Conservation (phyloP, 2,329 filamentous ascomycete species). For the Macrophomina phaseolina region DNA sequence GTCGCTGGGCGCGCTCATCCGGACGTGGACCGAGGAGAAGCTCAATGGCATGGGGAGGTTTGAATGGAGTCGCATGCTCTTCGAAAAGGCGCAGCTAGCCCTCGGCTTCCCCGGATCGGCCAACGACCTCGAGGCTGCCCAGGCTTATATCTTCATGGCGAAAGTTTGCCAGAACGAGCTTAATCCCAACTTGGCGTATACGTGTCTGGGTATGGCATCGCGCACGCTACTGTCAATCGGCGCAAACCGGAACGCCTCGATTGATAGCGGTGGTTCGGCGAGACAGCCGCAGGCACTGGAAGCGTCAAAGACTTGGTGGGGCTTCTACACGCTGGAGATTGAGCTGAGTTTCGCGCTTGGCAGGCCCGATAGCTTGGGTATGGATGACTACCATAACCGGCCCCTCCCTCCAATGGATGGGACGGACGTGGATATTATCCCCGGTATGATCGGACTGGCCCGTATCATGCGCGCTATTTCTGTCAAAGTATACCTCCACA, state of each 20-base stretch:
- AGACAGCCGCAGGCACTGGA: slow-evolving; percentile 18
- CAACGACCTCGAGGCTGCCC: slow-evolving; percentile 56
- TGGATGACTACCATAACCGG: slow-evolving; percentile 57
- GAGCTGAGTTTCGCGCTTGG: slow-evolving; percentile 55
- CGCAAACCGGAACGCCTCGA: slow-evolving; percentile 50
- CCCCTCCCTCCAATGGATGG: slow-evolving; percentile 37
- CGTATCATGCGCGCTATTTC: slow-evolving; percentile 49
- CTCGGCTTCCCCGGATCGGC: slow-evolving; percentile 50
- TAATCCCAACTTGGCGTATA: slow-evolving; percentile 55
- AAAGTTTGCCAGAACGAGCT: slow-evolving; percentile 59
- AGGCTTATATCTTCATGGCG: slow-evolving; percentile 56
- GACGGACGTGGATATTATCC: slow-evolving; percentile 47
- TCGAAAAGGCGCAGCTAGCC: slow-evolving; percentile 49
- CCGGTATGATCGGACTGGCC: slow-evolving; percentile 49
- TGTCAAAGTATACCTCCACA: slow-evolving; percentile 48
- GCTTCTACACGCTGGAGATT: slow-evolving; percentile 31
- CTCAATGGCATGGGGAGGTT: slow-evolving; percentile 53
- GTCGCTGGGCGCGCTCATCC: slow-evolving; percentile 54
- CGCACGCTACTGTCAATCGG: slow-evolving; percentile 56
- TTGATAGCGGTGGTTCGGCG: background rate
- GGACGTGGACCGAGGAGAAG: slow-evolving; percentile 51
- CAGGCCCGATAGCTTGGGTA: slow-evolving; percentile 55
- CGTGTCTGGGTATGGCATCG: slow-evolving; percentile 56
- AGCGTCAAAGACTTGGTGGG: slow-evolving; percentile 32
- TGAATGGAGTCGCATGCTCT: slow-evolving; percentile 55